Base-by-base conservation (phyloP, 192 early-diverging fungal genomes). In the Coemansia sp. region DNA sequence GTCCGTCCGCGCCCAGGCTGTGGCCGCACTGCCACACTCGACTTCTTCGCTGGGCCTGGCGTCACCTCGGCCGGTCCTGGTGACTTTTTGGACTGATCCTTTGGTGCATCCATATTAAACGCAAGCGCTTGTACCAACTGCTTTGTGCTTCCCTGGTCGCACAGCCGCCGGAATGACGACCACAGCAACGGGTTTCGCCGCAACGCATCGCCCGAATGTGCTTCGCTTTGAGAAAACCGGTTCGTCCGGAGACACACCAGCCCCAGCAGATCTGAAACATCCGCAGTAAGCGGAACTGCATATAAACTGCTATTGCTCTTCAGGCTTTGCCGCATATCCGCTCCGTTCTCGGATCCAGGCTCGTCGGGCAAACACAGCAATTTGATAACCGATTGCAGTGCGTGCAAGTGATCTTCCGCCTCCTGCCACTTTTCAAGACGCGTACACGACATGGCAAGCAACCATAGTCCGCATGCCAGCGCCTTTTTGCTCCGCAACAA, bases 351-450 rank as follows among this genome's bases (percentile, higher is more conserved):
- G 15, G 11, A 23, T 5, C 72, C 64, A 11, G 68, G 60, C 61
- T 72, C 65, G 15, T 68, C 75, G 7, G 68, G 72, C 38, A 45
- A 38, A 15, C 69, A 66, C 4, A 77, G 43, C 39, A 60, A 57
- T 60, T 25, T 53, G 2, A 75, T 47, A 0, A 62, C 41, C 2
- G n/a, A 56, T 2, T 56, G 15, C 3, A 83, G 73, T 22, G 61
- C 23, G 2, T 57, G 32, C 4, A 83, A 66, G 15, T 79, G 62
- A 55, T 76, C 72, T 59, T 83, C 82, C 21, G 82, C 82, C 19
- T 83, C 82, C 27, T 72, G 73, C 82, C 82, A 83, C 47, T 76
- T 79, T 21, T 73, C 73, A 12, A 83, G 57, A n/a, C 73, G 73
- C n/a, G 77, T 70, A 49, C 72, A 75, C 35, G 69, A 29, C 58